Evolutionary conservation across 108 stramenopile species (phyloP).

Genomic region (Nitzschia palea): DNA sequence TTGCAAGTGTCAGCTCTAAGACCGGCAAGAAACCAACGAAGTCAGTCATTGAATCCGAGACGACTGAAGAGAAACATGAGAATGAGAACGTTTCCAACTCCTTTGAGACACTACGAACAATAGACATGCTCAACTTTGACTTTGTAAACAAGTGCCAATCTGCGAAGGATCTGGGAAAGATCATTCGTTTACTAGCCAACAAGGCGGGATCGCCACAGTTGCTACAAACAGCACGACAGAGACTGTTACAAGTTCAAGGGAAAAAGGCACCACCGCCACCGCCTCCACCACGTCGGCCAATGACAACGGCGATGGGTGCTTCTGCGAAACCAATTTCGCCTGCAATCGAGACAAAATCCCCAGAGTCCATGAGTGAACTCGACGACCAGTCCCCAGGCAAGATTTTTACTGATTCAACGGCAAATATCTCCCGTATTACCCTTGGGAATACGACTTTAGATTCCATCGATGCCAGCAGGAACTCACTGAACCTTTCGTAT

Average conservation of each 20-base stretch:
- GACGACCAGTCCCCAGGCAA: conserved; percentile 1
- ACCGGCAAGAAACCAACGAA: not conserved
- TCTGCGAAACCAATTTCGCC: too few relatives aligned
- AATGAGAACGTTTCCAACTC: conserved; percentile 4
- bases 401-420: conserved; percentile 7
- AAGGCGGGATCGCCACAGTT: conserved; percentile 25
- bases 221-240: conserved; percentile 12
- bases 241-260: conserved; percentile 3
- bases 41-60: not conserved
- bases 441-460: conserved; percentile 32
- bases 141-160: conserved; percentile 17
- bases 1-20: not conserved
- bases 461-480: conserved; percentile 33
- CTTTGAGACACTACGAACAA: conserved; percentile 18
- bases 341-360: too few relatives aligned
- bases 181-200: conserved; percentile 18
- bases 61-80: not conserved
- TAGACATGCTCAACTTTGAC: conserved; percentile 38
- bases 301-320: not conserved
- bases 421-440: conserved; percentile 35
- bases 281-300: conserved; percentile 4
- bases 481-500: conserved; percentile 28
- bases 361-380: too few relatives aligned
- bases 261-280: not conserved
- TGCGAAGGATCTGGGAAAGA: conserved; percentile 2